Base-by-base conservation (phyloP, 2,329 filamentous ascomycete genomes). In the Neonectria punicea region DNA sequence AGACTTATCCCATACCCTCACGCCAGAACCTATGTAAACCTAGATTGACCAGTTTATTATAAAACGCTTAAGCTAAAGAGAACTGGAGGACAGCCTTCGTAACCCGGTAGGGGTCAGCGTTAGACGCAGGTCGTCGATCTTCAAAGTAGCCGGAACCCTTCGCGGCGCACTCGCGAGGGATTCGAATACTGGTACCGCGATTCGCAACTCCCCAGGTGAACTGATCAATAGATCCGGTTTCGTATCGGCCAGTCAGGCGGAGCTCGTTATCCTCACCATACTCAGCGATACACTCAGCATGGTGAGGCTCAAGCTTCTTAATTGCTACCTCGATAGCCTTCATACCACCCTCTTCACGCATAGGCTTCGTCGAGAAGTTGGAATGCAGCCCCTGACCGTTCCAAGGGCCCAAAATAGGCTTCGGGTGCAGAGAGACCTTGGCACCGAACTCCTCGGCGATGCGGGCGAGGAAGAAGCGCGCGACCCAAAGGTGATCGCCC, bases 121-220 rank as follows among this genome's bases (percentile, higher is more conserved):
- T 97, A 77, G 92, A 95, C 61, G 94, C 94, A 63, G 91, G 91
- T 70, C 91, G 88, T 78, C 92, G 88, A 71, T 94, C 91, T 82
- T 98, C 94, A 72, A 98, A 97, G 88, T 98, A 98, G 70, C 94
- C 94, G 84, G 92, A 96, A 81, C 93, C 93, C 82, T 97, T 93
- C 79, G 92, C 90, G 53, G 92, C 94, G 74, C 88, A 89, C 75
- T 93, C 90, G 76, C 94, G 91, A 75, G 94, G 94, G 74, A 99
- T 96, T 80, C 96, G 93, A 77, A 98, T 94, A 43, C 92, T 97
- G 65, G 93, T 91, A 77, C 95, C 96, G 83, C 96, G 94, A 90
- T 98, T 95, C 81, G 96, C 96, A 67, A 98, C 91, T 78, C 96
- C 67, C 68, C 91, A 98, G 74, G 89, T 90, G 89, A 99, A 99